Evolutionary conservation across 2,329 filamentous ascomycete genomes (phyloP).

Genomic region (Lizonia empirigonia): DNA sequence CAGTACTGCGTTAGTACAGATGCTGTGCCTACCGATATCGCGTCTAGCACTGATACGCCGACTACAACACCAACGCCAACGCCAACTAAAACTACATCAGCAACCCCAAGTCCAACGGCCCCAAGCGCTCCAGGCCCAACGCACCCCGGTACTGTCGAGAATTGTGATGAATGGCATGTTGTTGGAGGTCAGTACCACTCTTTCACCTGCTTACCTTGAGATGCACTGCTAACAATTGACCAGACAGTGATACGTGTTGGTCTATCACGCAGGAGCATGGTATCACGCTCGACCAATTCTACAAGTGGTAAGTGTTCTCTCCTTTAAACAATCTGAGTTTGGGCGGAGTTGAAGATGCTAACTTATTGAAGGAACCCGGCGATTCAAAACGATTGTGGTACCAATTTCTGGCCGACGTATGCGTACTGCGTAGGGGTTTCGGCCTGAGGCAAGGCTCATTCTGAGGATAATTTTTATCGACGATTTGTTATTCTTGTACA

Average conservation of each 20-base stretch:
- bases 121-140: constrained; percentile 12
- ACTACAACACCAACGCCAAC: constrained; percentile 15
- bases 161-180: constrained; percentile 16
- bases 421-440: constrained; percentile 7
- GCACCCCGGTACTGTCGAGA: constrained; percentile 8
- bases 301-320: no score
- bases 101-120: constrained; percentile 12
- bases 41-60: constrained; percentile 12
- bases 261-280: constrained; percentile 3
- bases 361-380: constrained; percentile 7
- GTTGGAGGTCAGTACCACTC: constrained; percentile 11
- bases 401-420: constrained; percentile 7
- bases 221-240: constrained; percentile 14
- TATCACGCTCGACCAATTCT: no score
- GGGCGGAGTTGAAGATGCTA: constrained; percentile 7
- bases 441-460: constrained; percentile 4
- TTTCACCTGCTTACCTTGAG: constrained; percentile 12
- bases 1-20: constrained; percentile 14
- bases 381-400: constrained; percentile 5
- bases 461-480: constrained; percentile 1
- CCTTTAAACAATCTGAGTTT: constrained; percentile 11
- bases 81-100: constrained; percentile 17
- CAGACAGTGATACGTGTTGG: constrained; percentile 12
- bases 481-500: constrained; percentile 6
- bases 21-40: constrained; percentile 13